Percentiles rank a stretch among this genome's conserved stretches.
These are phyloP conservation scores for Zanthoxylum bungeanum DNA, from an alignment of 345 rosid species.

Conservation along the genomic window DNA sequence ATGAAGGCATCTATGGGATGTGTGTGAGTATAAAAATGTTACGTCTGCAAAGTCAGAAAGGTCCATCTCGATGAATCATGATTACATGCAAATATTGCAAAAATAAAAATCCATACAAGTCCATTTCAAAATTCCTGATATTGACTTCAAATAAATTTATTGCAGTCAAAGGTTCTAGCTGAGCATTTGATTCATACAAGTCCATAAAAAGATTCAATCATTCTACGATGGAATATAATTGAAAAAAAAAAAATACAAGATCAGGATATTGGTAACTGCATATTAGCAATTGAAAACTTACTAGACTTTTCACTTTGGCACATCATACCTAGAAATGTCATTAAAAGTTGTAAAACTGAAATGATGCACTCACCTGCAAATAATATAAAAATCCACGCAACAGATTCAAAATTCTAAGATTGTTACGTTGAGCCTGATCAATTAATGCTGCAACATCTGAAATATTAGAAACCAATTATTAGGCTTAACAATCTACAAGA, in stretches of 20 bases:
- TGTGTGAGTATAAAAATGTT: not conserved
- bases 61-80: not conserved
- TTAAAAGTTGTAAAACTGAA: not conserved
- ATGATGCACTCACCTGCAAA: conserved; percentile 49
- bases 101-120: not conserved
- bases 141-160: no score
- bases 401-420: conserved; percentile 39
- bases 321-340: not conserved
- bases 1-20: not conserved
- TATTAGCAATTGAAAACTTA: not conserved
- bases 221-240: not conserved
- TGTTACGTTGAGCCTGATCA: conserved; percentile 18
- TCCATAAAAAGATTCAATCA: not conserved
- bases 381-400: conserved; percentile 83
- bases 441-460: conserved; percentile 47
- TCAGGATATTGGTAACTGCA: not conserved
- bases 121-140: not conserved
- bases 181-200: not conserved
- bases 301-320: no score
- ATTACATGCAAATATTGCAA: not conserved
- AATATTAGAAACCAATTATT: conserved; percentile 8
- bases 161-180: no score
- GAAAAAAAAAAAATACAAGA: not conserved
- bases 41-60: not conserved
- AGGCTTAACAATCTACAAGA: conserved; percentile 8